phyloP scores from a whole-genome alignment of 306 rosid species.

The Quillaja saponaria region DNA sequence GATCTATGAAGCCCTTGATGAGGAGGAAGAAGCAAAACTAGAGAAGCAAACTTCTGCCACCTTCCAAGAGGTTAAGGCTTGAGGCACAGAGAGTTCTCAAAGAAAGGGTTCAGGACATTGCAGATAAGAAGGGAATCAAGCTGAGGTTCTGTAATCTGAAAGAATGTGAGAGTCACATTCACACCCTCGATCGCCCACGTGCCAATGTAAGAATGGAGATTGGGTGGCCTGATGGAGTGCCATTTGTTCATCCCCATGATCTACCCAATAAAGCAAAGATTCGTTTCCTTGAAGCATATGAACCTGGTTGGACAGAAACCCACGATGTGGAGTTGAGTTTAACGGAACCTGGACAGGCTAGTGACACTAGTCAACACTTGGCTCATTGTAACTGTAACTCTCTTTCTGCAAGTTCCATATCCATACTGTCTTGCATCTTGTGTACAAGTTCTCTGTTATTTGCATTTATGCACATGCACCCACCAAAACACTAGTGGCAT shows the following conservation, averaged over 20 bases:
- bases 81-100: constrained; percentile 96
- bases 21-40: constrained; percentile 83
- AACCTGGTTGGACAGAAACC: constrained; percentile 97
- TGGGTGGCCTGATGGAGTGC: constrained; percentile 97
- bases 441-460: constrained; percentile 11
- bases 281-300: constrained; percentile 94
- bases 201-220: constrained; percentile 85
- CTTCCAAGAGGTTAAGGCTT: constrained; percentile 94
- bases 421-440: constrained; percentile 25
- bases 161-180: constrained; percentile 94
- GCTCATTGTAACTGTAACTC: constrained; percentile 63
- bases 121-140: constrained; percentile 97
- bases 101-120: constrained; percentile 97
- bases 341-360: constrained; percentile 79
- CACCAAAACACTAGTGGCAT: background rate
- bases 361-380: constrained; percentile 74
- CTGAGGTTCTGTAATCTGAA: constrained; percentile 93
- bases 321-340: constrained; percentile 66
- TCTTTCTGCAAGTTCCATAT: constrained; percentile 45
- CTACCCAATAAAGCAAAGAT: constrained; percentile 96
- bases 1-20: constrained; percentile 71
- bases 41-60: constrained; percentile 87
- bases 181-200: constrained; percentile 79
- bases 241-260: constrained; percentile 98
- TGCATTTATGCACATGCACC: constrained; percentile 6